A percentile compares a stretch with the other conserved stretches of the same genome.
phyloP scores from a whole-genome alignment of 345 rosid species.

The Excoecaria cochinchinensis region DNA sequence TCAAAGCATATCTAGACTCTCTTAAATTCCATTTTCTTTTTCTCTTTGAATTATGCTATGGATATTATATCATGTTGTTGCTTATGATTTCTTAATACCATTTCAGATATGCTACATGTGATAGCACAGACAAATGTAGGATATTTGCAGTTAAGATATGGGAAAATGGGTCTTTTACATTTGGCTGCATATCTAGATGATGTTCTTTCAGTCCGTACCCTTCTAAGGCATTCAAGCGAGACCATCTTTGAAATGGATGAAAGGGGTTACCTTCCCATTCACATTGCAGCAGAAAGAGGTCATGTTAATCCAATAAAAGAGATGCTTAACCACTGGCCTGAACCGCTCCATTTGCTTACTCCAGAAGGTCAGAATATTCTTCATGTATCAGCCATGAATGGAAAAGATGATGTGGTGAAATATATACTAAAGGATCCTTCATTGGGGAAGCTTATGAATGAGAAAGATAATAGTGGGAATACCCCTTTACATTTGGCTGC shows the following conservation, averaged over 20 bases:
- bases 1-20: slow-evolving; percentile 5
- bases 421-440: slow-evolving; percentile 10
- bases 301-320: not conserved
- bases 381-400: slow-evolving; percentile 25
- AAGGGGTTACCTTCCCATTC: not conserved
- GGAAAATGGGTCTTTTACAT: no score
- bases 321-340: slow-evolving; percentile 1
- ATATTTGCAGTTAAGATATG: no score
- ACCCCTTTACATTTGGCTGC: slow-evolving; percentile 35
- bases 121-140: no score
- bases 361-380: slow-evolving; percentile 26
- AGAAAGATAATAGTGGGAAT: slow-evolving; percentile 24
- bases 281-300: not conserved
- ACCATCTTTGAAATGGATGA: not conserved
- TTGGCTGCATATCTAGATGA: slow-evolving; percentile 1
- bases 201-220: not conserved
- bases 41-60: not conserved
- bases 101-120: no score
- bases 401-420: slow-evolving; percentile 11
- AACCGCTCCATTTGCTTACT: not conserved
- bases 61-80: slow-evolving; percentile 11
- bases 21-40: not conserved
- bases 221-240: not conserved
- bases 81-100: no score
- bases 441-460: slow-evolving; percentile 7